These are phyloP conservation scores for Avicennia marina DNA, from an alignment of 257 asterid genomes.

Conservation along the genomic window DNA sequence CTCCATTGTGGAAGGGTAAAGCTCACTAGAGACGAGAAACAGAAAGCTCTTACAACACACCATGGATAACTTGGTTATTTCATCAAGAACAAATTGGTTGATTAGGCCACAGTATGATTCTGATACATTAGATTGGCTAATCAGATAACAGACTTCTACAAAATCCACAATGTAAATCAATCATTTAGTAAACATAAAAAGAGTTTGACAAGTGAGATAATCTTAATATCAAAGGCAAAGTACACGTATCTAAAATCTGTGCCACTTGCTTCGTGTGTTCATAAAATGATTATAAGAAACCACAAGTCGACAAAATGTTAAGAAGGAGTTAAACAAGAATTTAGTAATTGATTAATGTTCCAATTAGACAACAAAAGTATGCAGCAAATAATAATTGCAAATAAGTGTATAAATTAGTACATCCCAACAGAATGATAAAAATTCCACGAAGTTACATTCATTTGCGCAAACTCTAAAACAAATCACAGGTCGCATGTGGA, in stretches of 20 bases:
- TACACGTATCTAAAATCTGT: not conserved
- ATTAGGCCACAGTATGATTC: not conserved
- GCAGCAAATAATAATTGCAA: too few relatives aligned
- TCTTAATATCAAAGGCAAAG: not conserved
- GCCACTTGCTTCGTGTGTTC: not conserved
- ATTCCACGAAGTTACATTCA: not conserved
- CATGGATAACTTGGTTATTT: not conserved
- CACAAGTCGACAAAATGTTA: not conserved
- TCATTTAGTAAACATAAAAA: not conserved
- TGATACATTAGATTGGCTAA: not conserved
- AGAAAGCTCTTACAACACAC: too few relatives aligned
- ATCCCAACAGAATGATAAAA: not conserved
- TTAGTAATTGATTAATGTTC: not conserved
- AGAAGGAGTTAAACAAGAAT: not conserved
- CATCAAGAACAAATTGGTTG: not conserved
- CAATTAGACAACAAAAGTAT: not conserved
- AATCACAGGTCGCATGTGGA: not conserved
- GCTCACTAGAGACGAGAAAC: not conserved
- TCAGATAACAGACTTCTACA: too few relatives aligned
- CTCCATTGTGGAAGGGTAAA: not conserved
- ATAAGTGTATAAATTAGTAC: too few relatives aligned
- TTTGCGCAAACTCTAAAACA: not conserved
- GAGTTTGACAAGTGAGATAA: not conserved
- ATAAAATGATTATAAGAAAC: not conserved
- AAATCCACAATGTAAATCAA: too few relatives aligned